These are phyloP conservation scores for Mycosphaerella sp. DNA, from an alignment of 2,329 filamentous ascomycete species.

Conservation along the genomic window DNA sequence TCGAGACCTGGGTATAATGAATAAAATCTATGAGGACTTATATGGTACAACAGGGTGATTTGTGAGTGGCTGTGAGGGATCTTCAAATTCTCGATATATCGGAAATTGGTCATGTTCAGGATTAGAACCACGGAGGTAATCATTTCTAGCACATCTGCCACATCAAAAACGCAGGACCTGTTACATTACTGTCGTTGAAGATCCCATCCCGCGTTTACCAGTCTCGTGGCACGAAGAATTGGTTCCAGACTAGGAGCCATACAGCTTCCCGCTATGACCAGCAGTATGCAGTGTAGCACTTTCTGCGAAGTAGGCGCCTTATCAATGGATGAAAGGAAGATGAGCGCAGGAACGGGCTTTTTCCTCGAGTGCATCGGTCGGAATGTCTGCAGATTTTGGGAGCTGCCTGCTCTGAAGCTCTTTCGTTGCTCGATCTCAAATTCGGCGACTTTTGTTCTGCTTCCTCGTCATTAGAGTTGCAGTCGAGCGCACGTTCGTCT, in stretches of 20 bases:
- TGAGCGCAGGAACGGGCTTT: neutral
- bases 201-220: constrained; percentile 3
- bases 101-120: too few species aligned
- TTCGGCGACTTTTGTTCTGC: neutral
- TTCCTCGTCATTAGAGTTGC: neutral
- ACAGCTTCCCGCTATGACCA: constrained; percentile 18
- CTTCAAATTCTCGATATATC: too few species aligned
- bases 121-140: too few species aligned
- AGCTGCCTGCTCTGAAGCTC: neutral
- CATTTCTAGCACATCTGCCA: too few species aligned
- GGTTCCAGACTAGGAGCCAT: constrained; percentile 21
- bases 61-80: too few species aligned
- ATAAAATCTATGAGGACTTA: too few species aligned
- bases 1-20: too few species aligned
- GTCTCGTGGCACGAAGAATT: constrained; percentile 16
- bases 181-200: too few species aligned
- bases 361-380: neutral
- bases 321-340: constrained; percentile 19
- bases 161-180: too few species aligned
- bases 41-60: too few species aligned
- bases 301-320: constrained; percentile 15
- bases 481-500: neutral
- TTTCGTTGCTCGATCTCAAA: neutral
- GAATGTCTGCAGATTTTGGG: neutral
- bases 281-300: constrained; percentile 17